Percentiles rank a stretch among this genome's conserved stretches.
These are phyloP conservation scores for Herpetospermum pedunculosum DNA, from an alignment of 306 rosid species.

Conservation along the genomic window DNA sequence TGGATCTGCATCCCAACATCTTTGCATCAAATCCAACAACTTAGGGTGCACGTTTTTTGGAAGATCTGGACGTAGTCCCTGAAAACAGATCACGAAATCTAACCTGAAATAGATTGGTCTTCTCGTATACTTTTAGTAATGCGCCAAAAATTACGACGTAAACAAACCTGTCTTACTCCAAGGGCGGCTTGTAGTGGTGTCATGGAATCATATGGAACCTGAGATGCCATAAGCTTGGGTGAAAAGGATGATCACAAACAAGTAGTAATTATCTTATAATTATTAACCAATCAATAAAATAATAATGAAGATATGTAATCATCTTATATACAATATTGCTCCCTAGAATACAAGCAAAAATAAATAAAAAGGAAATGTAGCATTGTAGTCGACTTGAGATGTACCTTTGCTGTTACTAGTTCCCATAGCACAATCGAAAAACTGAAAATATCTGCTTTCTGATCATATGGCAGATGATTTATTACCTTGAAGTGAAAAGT, in stretches of 20 bases:
- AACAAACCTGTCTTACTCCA: constrained; percentile 97
- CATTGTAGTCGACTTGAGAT: constrained; percentile 7
- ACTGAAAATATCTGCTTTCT: constrained; percentile 95
- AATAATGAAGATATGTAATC: background rate
- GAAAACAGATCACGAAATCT: constrained; percentile 2
- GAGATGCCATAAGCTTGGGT: constrained; percentile 19
- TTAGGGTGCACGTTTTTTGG: constrained; percentile 68
- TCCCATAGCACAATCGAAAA: constrained; percentile 97
- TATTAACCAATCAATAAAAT: background rate
- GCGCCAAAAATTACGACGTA: background rate
- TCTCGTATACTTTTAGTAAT: background rate
- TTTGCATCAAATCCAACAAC: constrained; percentile 68
- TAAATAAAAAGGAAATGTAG: background rate
- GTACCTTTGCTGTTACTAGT: constrained; percentile 90
- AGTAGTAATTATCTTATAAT: background rate
- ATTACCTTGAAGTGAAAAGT: constrained; percentile 56
- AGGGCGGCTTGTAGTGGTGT: constrained; percentile 99
- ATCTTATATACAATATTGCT: background rate
- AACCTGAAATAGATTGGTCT: background rate
- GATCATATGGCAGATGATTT: constrained; percentile 96
- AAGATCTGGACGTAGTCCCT: constrained; percentile 93
- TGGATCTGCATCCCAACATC: constrained; percentile 89
- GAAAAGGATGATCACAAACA: background rate
- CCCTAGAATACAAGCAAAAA: background rate
- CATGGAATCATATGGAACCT: constrained; percentile 96